Percentiles rank a stretch among this genome's conserved stretches.
Conservation (phyloP, 331 rosid genomes). For the Malus hybrid region DNA sequence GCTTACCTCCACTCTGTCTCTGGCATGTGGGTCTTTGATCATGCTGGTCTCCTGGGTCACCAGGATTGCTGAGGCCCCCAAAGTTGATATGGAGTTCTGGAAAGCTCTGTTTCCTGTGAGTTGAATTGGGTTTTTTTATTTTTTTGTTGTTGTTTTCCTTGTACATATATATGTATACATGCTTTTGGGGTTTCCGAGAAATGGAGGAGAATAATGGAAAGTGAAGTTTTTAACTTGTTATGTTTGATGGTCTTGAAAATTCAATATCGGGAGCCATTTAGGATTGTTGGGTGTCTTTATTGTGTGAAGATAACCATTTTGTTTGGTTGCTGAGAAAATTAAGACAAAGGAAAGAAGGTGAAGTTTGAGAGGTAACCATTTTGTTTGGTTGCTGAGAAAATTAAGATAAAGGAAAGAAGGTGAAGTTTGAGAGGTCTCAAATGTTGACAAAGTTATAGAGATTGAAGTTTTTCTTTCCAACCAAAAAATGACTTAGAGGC, state of each 20-base stretch:
- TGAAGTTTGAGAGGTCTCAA: neutral
- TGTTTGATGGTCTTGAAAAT: neutral
- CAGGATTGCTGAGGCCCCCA: conserved; percentile 76
- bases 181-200: neutral
- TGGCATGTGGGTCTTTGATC: conserved; percentile 85
- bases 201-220: conserved; percentile 11
- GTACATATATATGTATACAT: too few species aligned
- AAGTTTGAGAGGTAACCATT: neutral
- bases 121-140: conserved; percentile 17
- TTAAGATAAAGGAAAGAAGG: conserved; percentile 6
- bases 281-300: neutral
- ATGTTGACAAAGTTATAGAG: neutral
- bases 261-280: neutral
- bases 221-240: conserved; percentile 22
- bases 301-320: conserved; percentile 5
- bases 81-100: conserved; percentile 84
- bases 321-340: conserved; percentile 39
- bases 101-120: conserved; percentile 87
- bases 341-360: conserved; percentile 2
- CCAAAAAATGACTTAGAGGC: neutral
- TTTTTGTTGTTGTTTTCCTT: neutral
- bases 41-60: conserved; percentile 84
- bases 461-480: neutral
- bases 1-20: conserved; percentile 85
- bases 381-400: conserved; percentile 40